Conservation (phyloP, 257 asterid species). For the Vinca minor region DNA sequence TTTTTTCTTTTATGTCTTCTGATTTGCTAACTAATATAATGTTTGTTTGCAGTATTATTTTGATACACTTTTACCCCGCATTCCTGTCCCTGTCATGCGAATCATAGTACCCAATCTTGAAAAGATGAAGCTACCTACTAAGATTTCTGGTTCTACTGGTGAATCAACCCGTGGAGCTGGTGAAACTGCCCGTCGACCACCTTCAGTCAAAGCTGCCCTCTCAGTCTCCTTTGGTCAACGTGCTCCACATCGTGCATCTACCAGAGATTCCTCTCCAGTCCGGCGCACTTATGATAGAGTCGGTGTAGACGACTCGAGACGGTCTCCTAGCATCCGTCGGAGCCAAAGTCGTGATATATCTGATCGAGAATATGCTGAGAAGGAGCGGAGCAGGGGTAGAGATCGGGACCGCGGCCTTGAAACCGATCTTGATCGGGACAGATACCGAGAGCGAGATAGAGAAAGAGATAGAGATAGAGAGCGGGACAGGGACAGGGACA, state of each 20-base stretch:
- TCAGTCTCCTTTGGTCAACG: slow-evolving; percentile 99
- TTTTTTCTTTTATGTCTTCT: too few relatives aligned
- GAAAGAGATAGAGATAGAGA: slow-evolving; percentile 23
- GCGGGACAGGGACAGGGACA: slow-evolving; percentile 23
- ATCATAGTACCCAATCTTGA: slow-evolving; percentile 58
- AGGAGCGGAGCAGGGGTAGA: slow-evolving; percentile 32
- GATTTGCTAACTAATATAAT: slow-evolving; percentile 3
- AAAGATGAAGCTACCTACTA: slow-evolving; percentile 78
- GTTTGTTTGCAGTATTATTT: slow-evolving; percentile 77
- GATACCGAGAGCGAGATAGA: slow-evolving; percentile 26
- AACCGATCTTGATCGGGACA: slow-evolving; percentile 15
- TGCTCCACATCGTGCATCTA: slow-evolving; percentile 97
- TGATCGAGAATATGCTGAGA: slow-evolving; percentile 46
- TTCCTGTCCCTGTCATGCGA: slow-evolving; percentile 85
- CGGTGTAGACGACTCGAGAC: slow-evolving; percentile 32
- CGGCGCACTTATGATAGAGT: slow-evolving; percentile 64
- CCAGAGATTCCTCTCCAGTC: slow-evolving; percentile 93
- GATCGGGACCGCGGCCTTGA: slow-evolving; percentile 22
- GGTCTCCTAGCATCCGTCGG: slow-evolving; percentile 49
- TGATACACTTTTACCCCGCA: slow-evolving; percentile 90
- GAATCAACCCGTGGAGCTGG: slow-evolving; percentile 88
- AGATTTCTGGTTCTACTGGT: slow-evolving; percentile 79
- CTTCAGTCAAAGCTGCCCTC: slow-evolving; percentile 94
- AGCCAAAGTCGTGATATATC: slow-evolving; percentile 71
- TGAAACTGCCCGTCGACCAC: slow-evolving; percentile 92